Percentiles rank a stretch among this genome's conserved stretches.
phyloP scores from a whole-genome alignment of 306 rosid species.

The Ochetophila trinervis region DNA sequence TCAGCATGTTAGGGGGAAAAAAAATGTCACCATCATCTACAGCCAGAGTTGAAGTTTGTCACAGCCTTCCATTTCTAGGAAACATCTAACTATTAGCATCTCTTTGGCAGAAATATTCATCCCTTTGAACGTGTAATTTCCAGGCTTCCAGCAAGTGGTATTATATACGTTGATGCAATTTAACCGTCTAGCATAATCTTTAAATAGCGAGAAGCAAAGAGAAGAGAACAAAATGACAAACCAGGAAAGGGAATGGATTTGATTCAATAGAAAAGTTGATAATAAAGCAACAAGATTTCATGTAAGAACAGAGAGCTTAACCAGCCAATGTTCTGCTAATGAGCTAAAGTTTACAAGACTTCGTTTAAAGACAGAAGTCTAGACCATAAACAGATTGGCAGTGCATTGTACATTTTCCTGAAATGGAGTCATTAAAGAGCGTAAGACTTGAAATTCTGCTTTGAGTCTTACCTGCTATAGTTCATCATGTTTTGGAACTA shows the following conservation, averaged over 20 bases:
- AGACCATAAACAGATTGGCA: slow-evolving; percentile 3
- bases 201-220: background rate
- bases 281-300: background rate
- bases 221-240: background rate
- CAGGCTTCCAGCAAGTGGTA: background rate
- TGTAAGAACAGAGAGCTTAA: background rate
- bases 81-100: background rate
- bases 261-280: too few relatives aligned
- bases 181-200: background rate
- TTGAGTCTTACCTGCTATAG: slow-evolving; percentile 39
- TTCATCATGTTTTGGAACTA: slow-evolving; percentile 59
- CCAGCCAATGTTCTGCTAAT: background rate
- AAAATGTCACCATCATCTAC: background rate
- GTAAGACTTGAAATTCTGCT: slow-evolving; percentile 1
- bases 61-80: too few relatives aligned
- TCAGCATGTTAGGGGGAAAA: background rate
- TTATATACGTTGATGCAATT: background rate
- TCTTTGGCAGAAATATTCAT: background rate
- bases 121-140: background rate
- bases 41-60: too few relatives aligned
- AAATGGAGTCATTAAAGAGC: background rate
- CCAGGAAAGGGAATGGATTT: background rate
- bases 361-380: background rate
- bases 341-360: background rate
- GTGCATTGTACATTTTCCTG: background rate